Conservation (phyloP, 2,329 filamentous ascomycete species). For the Teratosphaeria destructans region DNA sequence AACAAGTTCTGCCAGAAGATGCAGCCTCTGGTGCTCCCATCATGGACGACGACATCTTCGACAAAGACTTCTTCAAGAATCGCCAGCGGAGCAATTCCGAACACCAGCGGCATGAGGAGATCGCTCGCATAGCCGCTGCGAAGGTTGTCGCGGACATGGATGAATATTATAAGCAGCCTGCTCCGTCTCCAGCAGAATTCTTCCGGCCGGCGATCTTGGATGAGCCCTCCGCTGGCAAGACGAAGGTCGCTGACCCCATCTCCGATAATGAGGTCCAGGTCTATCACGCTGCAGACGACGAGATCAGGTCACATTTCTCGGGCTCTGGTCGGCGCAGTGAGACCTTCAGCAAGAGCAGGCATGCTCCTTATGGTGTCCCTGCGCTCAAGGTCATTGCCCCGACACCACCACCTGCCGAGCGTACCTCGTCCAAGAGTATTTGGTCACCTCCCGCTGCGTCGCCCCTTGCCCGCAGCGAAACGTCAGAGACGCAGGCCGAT, state of each 20-base stretch:
- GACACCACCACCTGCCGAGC: slow-evolving; percentile 41
- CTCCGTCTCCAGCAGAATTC: slow-evolving; percentile 36
- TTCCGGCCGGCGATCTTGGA: slow-evolving; percentile 38
- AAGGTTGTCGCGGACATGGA: slow-evolving; percentile 34
- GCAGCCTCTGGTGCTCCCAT: slow-evolving; percentile 28
- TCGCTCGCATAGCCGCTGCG: slow-evolving; percentile 24
- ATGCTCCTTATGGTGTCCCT: slow-evolving; percentile 33
- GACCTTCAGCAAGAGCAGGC: slow-evolving; percentile 7
- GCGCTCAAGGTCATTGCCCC: slow-evolving; percentile 47
- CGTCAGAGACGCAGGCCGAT: slow-evolving; percentile 6
- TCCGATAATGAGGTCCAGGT: slow-evolving; percentile 35
- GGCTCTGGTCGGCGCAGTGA: slow-evolving; percentile 1
- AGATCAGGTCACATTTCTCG: slow-evolving; percentile 8
- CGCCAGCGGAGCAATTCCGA: slow-evolving; percentile 19
- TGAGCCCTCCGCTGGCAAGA: slow-evolving; percentile 28
- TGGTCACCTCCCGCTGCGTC: slow-evolving; percentile 25
- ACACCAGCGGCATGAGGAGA: slow-evolving; percentile 15
- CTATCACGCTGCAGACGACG: slow-evolving; percentile 30
- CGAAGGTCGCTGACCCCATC: slow-evolving; percentile 30
- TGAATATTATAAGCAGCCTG: slow-evolving; percentile 27
- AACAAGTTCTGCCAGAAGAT: slow-evolving; percentile 19
- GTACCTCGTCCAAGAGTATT: slow-evolving; percentile 26
- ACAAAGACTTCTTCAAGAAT: slow-evolving; percentile 35
- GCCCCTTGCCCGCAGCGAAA: slow-evolving; percentile 15
- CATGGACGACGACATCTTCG: slow-evolving; percentile 37